Evolutionary conservation across 768 basidiomycete species (phyloP), one percentile per base, ranked within the genome.

Genomic region (Cubamyces lactineus): DNA sequence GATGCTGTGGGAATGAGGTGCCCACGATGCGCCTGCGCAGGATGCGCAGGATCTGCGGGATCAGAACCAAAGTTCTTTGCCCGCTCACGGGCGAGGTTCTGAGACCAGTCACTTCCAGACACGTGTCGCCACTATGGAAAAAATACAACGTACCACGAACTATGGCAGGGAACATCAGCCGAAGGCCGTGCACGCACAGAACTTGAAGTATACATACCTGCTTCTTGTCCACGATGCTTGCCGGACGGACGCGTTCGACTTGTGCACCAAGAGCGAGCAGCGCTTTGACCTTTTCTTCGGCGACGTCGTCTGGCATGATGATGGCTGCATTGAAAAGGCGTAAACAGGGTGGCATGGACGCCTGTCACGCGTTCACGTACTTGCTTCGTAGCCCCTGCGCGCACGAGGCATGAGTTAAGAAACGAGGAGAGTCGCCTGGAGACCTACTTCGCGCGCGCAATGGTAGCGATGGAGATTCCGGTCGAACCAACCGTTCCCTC

Each of bases 401-500:
- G 43, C 24, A 53, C 21, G 6, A 34, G 24, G 19, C 24, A 53
- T 60, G 16, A 30, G 40, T 41, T 16, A 39, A 13, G n/a, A 39
- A 48, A 58, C 15, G 61, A 6, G n/a, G 42, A 19, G 51, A 41
- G 23, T 9, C 26, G 23, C 26, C 12, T 50, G 34, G 34, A 19
- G 12, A 67, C 83, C 51, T 66, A 92, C 94, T 89, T 87, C 12
- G 95, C 94, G 65, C 84, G 83, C 1, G 94, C 91, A 53, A 99
- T 91, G 2, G 92, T 97, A 0, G 97, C 96, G 53, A 99, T 88
- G 0, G 95, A 97, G 59, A 98, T 98, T 6, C 97, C 95, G 0
- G 95, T 97, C 0, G 93, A 95, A 8, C 94, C 97, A 3, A 96
- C 93, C 0, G 96, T 99, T 3, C 97, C 97, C 74, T 98, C 97